Evolutionary conservation across 768 basidiomycete genomes (phyloP).

Genomic region (Suillus subluteus): DNA sequence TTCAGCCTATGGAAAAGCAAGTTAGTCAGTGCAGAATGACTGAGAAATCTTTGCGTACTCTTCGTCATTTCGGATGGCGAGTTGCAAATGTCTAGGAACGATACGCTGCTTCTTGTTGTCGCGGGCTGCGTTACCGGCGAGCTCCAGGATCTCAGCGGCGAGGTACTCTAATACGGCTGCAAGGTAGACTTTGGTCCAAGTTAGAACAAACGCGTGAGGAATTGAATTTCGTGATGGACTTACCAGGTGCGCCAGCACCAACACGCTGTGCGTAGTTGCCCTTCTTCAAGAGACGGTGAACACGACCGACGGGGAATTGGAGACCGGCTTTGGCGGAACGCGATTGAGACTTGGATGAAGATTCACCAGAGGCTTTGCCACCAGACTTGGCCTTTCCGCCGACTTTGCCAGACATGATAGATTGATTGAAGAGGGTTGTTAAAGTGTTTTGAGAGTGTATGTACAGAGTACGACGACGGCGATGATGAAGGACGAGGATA

Average conservation of each 20-base stretch:
- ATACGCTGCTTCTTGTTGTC: slow-evolving; percentile 66
- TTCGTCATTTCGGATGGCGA: slow-evolving; percentile 68
- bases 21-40: neutral
- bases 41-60: slow-evolving; percentile 35
- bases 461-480: neutral
- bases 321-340: slow-evolving; percentile 46
- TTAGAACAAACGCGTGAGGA: neutral
- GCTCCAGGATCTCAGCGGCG: slow-evolving; percentile 64
- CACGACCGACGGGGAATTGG: slow-evolving; percentile 62
- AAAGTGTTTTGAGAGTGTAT: slow-evolving; percentile 3
- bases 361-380: slow-evolving; percentile 55
- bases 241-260: slow-evolving; percentile 55
- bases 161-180: slow-evolving; percentile 66
- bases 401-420: slow-evolving; percentile 42
- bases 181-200: slow-evolving; percentile 49
- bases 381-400: slow-evolving; percentile 67
- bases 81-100: slow-evolving; percentile 65
- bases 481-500: slow-evolving; percentile 11
- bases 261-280: slow-evolving; percentile 63
- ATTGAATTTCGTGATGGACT: slow-evolving; percentile 10
- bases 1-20: slow-evolving; percentile 33
- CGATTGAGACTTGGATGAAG: slow-evolving; percentile 35
- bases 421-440: slow-evolving; percentile 11
- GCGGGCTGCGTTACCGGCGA: slow-evolving; percentile 59
- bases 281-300: slow-evolving; percentile 60